Percentiles rank a stretch among this genome's conserved stretches.
These are phyloP conservation scores for Phytopythium aichiense DNA, from an alignment of 352 stramenopile species.

Conservation along the genomic window DNA sequence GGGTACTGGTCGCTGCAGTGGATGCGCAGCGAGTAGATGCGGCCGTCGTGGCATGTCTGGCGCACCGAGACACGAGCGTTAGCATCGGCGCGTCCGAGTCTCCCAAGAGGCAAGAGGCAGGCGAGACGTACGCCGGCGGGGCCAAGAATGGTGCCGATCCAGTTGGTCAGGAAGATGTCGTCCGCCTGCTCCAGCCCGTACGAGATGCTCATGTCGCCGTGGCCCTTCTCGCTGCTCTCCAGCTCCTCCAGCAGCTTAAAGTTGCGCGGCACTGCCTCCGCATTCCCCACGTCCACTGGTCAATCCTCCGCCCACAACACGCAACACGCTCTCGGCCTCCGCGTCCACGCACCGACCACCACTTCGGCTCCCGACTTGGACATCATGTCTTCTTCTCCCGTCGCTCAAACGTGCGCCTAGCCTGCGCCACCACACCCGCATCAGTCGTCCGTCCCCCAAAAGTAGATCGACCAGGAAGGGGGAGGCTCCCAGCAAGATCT, in stretches of 20 bases:
- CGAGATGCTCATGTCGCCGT: slow-evolving; percentile 93
- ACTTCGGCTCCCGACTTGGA: slow-evolving; percentile 76
- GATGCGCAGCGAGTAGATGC: slow-evolving; percentile 96
- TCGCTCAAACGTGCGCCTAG: slow-evolving; percentile 1
- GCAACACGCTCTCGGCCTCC: background rate
- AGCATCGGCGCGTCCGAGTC: background rate
- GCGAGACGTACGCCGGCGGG: slow-evolving; percentile 86
- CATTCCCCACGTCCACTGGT: background rate
- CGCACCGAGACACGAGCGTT: background rate
- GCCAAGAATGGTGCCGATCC: slow-evolving; percentile 97
- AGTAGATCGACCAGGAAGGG: background rate
- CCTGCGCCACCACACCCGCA: slow-evolving; percentile 1
- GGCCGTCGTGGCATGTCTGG: slow-evolving; percentile 94
- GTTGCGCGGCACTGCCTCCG: slow-evolving; percentile 86
- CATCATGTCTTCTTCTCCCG: slow-evolving; percentile 26
- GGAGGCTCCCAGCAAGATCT: background rate
- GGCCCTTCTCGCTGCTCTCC: slow-evolving; percentile 90
- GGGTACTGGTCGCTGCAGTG: slow-evolving; percentile 94
- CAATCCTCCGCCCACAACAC: background rate
- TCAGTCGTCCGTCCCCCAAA: background rate
- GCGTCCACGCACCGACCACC: slow-evolving; percentile 54
- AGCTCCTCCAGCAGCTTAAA: slow-evolving; percentile 94
- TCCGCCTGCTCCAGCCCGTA: slow-evolving; percentile 94
- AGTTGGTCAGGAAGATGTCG: slow-evolving; percentile 98
- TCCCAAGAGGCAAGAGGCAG: no score